These are phyloP conservation scores for Aureobasidium sp. DNA, from an alignment of 2,329 filamentous ascomycete species.

Conservation along the genomic window DNA sequence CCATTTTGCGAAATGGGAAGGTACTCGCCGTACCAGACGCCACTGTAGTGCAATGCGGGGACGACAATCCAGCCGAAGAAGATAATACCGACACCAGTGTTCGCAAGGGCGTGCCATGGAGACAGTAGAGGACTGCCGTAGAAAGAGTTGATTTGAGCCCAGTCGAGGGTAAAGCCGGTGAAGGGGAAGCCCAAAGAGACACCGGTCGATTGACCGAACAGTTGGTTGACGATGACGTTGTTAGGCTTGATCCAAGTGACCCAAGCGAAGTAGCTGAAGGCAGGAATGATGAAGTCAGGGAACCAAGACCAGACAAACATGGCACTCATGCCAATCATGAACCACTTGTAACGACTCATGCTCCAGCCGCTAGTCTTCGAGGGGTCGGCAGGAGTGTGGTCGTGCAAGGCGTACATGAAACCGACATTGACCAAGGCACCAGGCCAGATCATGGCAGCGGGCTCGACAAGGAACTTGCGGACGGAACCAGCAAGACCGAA, in stretches of 20 bases:
- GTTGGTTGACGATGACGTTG: constrained; percentile 46
- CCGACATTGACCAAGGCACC: constrained; percentile 85
- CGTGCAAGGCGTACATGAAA: constrained; percentile 60
- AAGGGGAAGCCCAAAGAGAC: constrained; percentile 20
- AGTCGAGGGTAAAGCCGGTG: constrained; percentile 64
- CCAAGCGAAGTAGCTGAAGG: constrained; percentile 80
- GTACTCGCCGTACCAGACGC: constrained; percentile 70
- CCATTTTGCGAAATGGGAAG: constrained; percentile 78
- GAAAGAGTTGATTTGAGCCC: constrained; percentile 71
- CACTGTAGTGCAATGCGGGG: constrained; percentile 47
- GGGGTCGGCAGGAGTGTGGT: constrained; percentile 60
- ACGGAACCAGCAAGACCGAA: constrained; percentile 80
- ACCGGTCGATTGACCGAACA: constrained; percentile 20
- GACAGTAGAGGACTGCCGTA: constrained; percentile 58
- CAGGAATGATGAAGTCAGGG: constrained; percentile 72
- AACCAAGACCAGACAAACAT: constrained; percentile 77
- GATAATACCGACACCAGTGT: constrained; percentile 17
- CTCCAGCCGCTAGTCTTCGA: constrained; percentile 63
- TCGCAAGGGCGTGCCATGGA: constrained; percentile 28
- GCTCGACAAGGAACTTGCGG: constrained; percentile 70
- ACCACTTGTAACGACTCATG: constrained; percentile 76
- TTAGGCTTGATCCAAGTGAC: constrained; percentile 82
- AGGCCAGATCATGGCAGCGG: constrained; percentile 87
- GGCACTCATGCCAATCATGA: constrained; percentile 61
- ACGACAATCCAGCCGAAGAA: constrained; percentile 18